Percentiles rank a stretch among this genome's conserved stretches.
phyloP scores from a whole-genome alignment of 2,329 filamentous ascomycete species.

The Pyricularia grisea region DNA sequence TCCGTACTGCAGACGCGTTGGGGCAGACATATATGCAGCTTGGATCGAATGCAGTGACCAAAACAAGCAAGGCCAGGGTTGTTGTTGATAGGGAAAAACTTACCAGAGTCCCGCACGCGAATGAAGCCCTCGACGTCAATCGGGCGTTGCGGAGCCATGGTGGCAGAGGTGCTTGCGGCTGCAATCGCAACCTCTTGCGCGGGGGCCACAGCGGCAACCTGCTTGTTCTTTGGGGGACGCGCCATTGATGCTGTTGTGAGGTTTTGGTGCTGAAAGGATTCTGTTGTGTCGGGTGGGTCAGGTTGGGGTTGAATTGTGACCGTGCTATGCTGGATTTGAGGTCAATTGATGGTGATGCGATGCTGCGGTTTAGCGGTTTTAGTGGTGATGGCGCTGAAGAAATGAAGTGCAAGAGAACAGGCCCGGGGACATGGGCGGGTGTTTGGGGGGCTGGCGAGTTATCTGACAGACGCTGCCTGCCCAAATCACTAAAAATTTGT shows the following conservation, averaged over 20 bases:
- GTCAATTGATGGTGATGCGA: neutral
- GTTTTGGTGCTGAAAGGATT: neutral
- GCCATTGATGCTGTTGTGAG: constrained; percentile 11
- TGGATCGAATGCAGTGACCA: constrained; percentile 8
- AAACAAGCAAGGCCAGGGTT: constrained; percentile 8
- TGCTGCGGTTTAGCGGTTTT: neutral
- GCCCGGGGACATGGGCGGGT: neutral
- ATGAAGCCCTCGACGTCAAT: constrained; percentile 70
- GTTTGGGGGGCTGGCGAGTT: neutral
- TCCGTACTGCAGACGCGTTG: neutral
- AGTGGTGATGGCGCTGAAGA: neutral
- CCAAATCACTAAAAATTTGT: neutral
- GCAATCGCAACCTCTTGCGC: constrained; percentile 16
- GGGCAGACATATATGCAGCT: neutral
- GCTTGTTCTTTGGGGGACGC: constrained; percentile 16
- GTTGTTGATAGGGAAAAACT: constrained; percentile 24
- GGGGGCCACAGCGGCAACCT: constrained; percentile 2
- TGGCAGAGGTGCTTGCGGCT: constrained; percentile 8
- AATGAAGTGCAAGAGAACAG: neutral
- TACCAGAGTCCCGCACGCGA: constrained; percentile 71
- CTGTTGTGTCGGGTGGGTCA: neutral
- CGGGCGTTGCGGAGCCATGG: constrained; percentile 27
- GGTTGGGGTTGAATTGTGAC: neutral
- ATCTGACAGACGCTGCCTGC: neutral
- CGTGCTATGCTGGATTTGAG: neutral